Evolutionary conservation across 2,329 filamentous ascomycete species (phyloP).

Genomic region (Hymenoscyphus fraxineus): DNA sequence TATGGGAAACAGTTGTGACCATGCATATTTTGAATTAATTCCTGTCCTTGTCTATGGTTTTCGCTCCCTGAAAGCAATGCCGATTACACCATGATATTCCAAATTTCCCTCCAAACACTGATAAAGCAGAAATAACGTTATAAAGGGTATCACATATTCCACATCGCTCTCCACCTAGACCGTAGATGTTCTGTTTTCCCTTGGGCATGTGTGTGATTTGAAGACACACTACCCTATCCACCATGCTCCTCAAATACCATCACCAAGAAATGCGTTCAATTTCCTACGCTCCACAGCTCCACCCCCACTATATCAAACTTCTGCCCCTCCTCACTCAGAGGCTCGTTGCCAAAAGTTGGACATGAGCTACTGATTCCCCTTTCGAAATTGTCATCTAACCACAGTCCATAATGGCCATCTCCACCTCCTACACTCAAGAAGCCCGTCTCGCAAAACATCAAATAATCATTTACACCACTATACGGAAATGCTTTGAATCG

Average conservation of each 20-base stretch:
- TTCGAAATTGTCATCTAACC: constrained; percentile 84
- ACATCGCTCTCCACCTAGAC: constrained; percentile 4
- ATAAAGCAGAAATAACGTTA: constrained; percentile 1
- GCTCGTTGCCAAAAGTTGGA: constrained; percentile 92
- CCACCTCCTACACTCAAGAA: constrained; percentile 84
- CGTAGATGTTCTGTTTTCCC: background rate
- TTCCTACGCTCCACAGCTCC: constrained; percentile 90
- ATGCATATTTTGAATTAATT: background rate
- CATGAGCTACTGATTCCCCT: constrained; percentile 79
- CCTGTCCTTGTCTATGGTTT: background rate
- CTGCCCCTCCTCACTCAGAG: constrained; percentile 83
- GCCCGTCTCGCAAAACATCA: constrained; percentile 84
- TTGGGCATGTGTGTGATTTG: background rate
- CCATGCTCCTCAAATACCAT: background rate
- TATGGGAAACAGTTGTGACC: background rate
- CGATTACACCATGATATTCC: background rate
- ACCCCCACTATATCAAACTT: constrained; percentile 91
- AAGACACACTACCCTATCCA: background rate
- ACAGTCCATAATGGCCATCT: constrained; percentile 88
- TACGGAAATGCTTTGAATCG: constrained; percentile 98
- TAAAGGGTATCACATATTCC: constrained; percentile 14
- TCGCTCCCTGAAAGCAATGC: background rate
- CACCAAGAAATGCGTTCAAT: constrained; percentile 11
- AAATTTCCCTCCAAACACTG: background rate
- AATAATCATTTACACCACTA: constrained; percentile 92